These are phyloP conservation scores for Datura wrightii DNA, from an alignment of 257 asterid genomes.

Conservation along the genomic window DNA sequence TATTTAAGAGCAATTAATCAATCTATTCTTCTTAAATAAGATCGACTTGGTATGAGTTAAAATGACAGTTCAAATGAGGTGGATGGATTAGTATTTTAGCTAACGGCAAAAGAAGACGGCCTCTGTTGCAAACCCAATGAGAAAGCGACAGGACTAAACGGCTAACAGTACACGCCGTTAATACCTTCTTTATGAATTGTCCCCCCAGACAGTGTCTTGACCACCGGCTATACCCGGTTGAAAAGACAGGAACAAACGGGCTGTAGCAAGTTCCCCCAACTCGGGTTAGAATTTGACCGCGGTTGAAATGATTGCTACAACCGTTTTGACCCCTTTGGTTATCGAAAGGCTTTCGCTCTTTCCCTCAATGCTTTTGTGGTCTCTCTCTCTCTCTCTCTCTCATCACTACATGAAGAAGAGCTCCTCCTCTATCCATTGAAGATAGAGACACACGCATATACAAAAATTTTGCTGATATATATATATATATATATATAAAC, in stretches of 20 bases:
- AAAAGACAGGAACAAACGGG: conserved; percentile 41
- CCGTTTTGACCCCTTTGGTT: conserved; percentile 39
- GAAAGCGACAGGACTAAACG: conserved; percentile 36
- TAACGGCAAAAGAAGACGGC: conserved; percentile 50
- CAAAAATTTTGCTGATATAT: background rate
- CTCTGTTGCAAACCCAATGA: conserved; percentile 47
- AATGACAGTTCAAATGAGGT: too few species aligned
- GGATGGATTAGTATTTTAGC: background rate
- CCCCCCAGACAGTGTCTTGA: conserved; percentile 48
- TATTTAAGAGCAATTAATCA: too few species aligned
- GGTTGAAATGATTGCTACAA: conserved; percentile 35
- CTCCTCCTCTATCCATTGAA: background rate
- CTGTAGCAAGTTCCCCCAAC: conserved; percentile 28
- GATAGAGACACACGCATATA: conserved; percentile 16
- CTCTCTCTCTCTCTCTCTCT: background rate
- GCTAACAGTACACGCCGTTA: conserved; percentile 48
- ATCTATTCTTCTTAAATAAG: too few species aligned
- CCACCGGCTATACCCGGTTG: conserved; percentile 56
- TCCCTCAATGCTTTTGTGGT: conserved; percentile 12
- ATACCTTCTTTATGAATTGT: conserved; percentile 37
- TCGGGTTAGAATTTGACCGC: conserved; percentile 42
- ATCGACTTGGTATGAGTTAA: too few species aligned
- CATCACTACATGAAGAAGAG: conserved; percentile 39
- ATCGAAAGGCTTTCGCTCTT: conserved; percentile 40
- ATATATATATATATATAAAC: conserved; percentile 28